Percentiles rank a stretch among this genome's conserved stretches.
phyloP scores from a whole-genome alignment of 306 rosid genomes.

The Malus domestica region DNA sequence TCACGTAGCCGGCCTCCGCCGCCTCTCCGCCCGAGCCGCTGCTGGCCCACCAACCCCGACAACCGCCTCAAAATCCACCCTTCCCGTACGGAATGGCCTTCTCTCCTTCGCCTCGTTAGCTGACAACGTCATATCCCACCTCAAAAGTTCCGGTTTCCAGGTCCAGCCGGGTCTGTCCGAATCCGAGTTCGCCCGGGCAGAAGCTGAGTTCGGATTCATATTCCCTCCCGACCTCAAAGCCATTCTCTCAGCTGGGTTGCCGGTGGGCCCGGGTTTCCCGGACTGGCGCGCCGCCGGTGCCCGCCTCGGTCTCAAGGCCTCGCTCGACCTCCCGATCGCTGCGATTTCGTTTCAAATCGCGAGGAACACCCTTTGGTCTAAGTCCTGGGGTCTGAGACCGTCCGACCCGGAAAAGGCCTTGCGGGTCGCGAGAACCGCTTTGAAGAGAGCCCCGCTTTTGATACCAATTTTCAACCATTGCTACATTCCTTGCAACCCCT shows the following conservation, averaged over 20 bases:
- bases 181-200: conserved; percentile 84
- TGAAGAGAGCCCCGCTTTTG: conserved; percentile 89
- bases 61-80: conserved; percentile 19
- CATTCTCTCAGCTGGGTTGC: conserved; percentile 75
- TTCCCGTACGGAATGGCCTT: conserved; percentile 59
- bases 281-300: conserved; percentile 82
- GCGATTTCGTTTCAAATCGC: conserved; percentile 96
- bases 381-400: conserved; percentile 80
- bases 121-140: conserved; percentile 55
- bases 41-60: conserved; percentile 33
- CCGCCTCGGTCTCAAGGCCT: conserved; percentile 73
- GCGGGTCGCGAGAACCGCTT: conserved; percentile 63
- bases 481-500: conserved; percentile 94
- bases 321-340: conserved; percentile 88
- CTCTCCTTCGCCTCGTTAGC: conserved; percentile 68
- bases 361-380: conserved; percentile 76
- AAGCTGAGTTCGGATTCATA: conserved; percentile 83
- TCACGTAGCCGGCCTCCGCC: conserved; percentile 82
- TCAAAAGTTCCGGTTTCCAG: conserved; percentile 54
- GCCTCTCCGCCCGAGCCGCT: conserved; percentile 93
- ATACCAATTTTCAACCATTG: conserved; percentile 92
- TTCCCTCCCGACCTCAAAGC: conserved; percentile 96
- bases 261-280: conserved; percentile 87
- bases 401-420: conserved; percentile 80
- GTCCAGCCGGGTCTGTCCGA: conserved; percentile 72